These are phyloP conservation scores for Neonectria faginata DNA, from an alignment of 2,329 filamentous ascomycete species.

Conservation along the genomic window DNA sequence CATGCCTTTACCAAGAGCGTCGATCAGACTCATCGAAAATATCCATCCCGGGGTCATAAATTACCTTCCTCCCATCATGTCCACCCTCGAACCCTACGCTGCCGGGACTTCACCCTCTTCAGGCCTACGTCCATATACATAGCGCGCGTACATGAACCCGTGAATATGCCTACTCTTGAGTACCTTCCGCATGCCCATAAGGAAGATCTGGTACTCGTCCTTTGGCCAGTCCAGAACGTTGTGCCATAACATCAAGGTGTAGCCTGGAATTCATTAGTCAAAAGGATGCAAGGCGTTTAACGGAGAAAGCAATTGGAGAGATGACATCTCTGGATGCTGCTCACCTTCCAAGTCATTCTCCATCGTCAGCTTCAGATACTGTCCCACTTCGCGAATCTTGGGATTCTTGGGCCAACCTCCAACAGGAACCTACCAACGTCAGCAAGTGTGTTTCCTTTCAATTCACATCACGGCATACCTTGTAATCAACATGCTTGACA, in stretches of 20 bases:
- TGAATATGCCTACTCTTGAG: constrained; percentile 19
- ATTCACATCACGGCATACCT: background rate
- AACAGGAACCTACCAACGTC: constrained; percentile 10
- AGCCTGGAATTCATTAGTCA: background rate
- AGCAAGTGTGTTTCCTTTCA: background rate
- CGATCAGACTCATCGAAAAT: too few species aligned
- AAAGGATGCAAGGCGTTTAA: background rate
- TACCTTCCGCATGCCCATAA: constrained; percentile 26
- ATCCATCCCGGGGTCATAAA: too few species aligned
- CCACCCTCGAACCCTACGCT: background rate
- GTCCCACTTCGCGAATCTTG: constrained; percentile 16
- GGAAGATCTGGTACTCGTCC: constrained; percentile 39
- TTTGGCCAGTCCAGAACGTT: constrained; percentile 36
- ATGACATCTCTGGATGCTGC: rapidly evolving
- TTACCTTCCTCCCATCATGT: background rate
- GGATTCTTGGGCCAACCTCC: constrained; percentile 24
- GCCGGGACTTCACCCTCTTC: background rate
- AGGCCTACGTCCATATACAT: constrained; percentile 11
- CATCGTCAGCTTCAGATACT: constrained; percentile 23
- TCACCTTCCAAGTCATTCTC: constrained; percentile 29
- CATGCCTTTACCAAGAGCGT: too few species aligned
- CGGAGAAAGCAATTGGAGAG: too few species aligned
- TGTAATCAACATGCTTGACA: constrained; percentile 18
- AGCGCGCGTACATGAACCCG: constrained; percentile 25
- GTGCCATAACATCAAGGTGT: constrained; percentile 29